Evolutionary conservation across 257 asterid genomes (phyloP).

Genomic region (Nyctanthes arbortristis): DNA sequence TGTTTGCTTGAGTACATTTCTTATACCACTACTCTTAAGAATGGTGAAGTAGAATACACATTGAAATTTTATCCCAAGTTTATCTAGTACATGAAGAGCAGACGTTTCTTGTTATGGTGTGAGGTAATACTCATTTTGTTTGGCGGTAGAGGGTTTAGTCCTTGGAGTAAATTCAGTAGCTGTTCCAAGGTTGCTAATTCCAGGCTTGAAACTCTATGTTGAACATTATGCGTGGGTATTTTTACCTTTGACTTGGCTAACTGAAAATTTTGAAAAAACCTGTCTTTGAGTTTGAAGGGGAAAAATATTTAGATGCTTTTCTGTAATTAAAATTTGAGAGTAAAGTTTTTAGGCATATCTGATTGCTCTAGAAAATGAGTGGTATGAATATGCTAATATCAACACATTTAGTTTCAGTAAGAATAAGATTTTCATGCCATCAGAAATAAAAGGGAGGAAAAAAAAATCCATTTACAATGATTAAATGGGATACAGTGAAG

Average conservation of each 20-base stretch:
- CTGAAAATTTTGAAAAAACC: no score
- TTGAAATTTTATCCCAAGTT: not conserved
- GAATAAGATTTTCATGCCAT: constrained; percentile 5
- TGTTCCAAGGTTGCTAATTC: not conserved
- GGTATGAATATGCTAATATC: no score
- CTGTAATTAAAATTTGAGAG: no score
- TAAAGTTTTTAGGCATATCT: constrained; percentile 12
- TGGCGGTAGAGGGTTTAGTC: not conserved
- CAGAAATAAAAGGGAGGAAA: constrained; percentile 12
- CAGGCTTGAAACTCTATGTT: no score
- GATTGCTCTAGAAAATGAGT: no score
- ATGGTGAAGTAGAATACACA: constrained; percentile 8
- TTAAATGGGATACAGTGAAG: no score
- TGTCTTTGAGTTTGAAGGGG: not conserved
- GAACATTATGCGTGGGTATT: no score
- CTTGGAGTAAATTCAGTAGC: not conserved
- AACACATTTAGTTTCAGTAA: not conserved
- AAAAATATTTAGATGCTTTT: constrained; percentile 4
- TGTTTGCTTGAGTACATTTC: not conserved
- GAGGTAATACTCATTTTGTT: constrained; percentile 2
- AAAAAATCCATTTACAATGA: not conserved
- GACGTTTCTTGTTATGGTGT: not conserved
- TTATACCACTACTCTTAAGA: not conserved
- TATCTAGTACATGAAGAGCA: constrained; percentile 1
- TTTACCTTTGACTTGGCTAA: no score